Evolutionary conservation across 225 moss, liverwort and hornwort species (phyloP).

Genomic region (Sphagnum contortum): DNA sequence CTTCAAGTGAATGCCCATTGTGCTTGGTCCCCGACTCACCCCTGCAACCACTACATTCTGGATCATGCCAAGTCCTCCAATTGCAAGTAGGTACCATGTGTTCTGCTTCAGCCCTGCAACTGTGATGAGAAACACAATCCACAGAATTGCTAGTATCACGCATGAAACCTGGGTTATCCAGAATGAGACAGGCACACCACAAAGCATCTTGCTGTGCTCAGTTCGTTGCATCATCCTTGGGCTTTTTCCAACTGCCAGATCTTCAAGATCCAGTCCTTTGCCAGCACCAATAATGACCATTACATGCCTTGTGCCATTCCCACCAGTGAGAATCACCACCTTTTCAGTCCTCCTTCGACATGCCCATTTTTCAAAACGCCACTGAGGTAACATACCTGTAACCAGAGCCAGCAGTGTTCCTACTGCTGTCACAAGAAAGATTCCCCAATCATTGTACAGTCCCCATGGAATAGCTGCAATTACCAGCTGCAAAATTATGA

Average conservation of each 20-base stretch:
- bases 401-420: conserved; percentile 8
- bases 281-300: background rate
- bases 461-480: conserved; percentile 2
- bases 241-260: conserved; percentile 3
- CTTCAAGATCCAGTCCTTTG: conserved; percentile 7
- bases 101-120: conserved; percentile 5
- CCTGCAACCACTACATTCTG: conserved; percentile 9
- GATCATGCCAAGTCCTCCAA: conserved; percentile 8
- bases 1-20: conserved; percentile 3
- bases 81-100: conserved; percentile 3
- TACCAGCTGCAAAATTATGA: conserved; percentile 4
- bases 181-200: conserved; percentile 1
- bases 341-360: background rate
- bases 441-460: conserved; percentile 3
- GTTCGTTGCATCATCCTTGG: conserved; percentile 1
- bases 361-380: conserved; percentile 7
- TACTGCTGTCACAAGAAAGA: background rate
- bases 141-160: conserved; percentile 1
- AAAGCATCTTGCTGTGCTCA: background rate
- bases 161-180: conserved; percentile 2
- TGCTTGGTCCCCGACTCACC: background rate
- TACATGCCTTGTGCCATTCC: conserved; percentile 13
- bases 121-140: conserved; percentile 9
- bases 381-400: conserved; percentile 6
- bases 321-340: conserved; percentile 1